These are phyloP conservation scores for Cruciata laevipes DNA, from an alignment of 257 asterid genomes.

Conservation along the genomic window DNA sequence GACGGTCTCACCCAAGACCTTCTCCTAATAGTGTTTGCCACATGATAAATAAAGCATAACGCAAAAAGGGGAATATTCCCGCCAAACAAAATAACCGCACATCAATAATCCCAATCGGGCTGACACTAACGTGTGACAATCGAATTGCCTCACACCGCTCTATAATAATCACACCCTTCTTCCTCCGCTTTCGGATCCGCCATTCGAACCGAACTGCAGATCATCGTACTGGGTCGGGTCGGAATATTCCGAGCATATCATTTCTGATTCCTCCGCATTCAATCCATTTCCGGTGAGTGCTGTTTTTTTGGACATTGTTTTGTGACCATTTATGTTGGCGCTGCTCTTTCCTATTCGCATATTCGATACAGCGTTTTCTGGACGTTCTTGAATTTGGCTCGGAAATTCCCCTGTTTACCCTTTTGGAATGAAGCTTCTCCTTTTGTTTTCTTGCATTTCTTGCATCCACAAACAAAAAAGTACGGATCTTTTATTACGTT, in stretches of 20 bases:
- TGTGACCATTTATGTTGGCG: neutral
- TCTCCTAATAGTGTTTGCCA: too few species aligned
- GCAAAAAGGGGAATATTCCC: slow-evolving; percentile 28
- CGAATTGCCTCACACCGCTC: slow-evolving; percentile 1
- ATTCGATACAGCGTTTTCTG: neutral
- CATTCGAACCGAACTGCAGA: neutral
- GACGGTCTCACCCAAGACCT: too few species aligned
- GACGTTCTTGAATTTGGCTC: neutral
- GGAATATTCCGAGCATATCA: neutral
- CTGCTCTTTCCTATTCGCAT: neutral
- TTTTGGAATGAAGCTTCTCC: neutral
- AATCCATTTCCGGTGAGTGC: neutral
- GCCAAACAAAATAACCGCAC: slow-evolving; percentile 28
- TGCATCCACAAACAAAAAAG: neutral
- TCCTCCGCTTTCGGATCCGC: neutral
- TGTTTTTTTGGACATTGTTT: neutral
- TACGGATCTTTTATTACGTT: neutral
- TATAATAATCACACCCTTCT: neutral
- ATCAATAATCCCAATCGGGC: slow-evolving; percentile 2
- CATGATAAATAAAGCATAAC: neutral
- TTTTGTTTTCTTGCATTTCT: neutral
- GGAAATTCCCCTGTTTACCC: neutral
- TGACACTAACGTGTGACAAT: slow-evolving; percentile 6
- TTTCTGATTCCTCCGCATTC: neutral
- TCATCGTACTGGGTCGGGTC: neutral